Evolutionary conservation across 306 rosid genomes (phyloP), one percentile per base, ranked within the genome.

Genomic region (Gillenia trifoliata): DNA sequence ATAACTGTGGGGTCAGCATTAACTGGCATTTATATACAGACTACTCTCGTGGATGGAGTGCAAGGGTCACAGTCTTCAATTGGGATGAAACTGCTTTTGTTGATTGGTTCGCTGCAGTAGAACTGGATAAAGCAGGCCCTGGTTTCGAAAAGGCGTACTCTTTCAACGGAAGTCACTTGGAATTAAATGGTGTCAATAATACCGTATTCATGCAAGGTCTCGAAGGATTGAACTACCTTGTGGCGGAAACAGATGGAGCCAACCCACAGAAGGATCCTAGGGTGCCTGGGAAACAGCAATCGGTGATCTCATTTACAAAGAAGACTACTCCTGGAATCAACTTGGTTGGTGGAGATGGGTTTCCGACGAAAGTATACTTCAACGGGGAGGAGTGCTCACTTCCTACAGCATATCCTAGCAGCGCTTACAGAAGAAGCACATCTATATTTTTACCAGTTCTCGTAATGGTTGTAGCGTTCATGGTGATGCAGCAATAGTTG

Each of bases 121-220:
- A 95, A 81, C 78, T 95, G 93, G 84, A 89, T 77, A 92, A 89
- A 70, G 97, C 98, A 11, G 73, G 82, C 57, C 75, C 87, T 8
- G 99, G 99, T 68, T 95, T 89, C 56, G 92, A 95, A 87, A 84
- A 90, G 64, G 89, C 90, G 92, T 95, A 95, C 80, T 92, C 99
- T 1, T 89, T 95, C 88, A 95, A 92, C 7, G 99, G 86, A 71
- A 89, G 77, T 12, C 7, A 78, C 11, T 56, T 87, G 85, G 85
- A 66, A 73, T 15, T 83, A 40, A 54, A 87, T 16, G 92, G 93
- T 8, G 79, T 67, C 50, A 90, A 86, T 79, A 86, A 83, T 31
- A 95, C 98, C 1, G 77, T 95, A 64, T 73, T 95, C 13, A 95
- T 95, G 96, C 93, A 92, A 79, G 98, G 99, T 78, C 3, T 57